Conservation (phyloP, 352 stramenopile species). For the Pythium sukuiense region DNA sequence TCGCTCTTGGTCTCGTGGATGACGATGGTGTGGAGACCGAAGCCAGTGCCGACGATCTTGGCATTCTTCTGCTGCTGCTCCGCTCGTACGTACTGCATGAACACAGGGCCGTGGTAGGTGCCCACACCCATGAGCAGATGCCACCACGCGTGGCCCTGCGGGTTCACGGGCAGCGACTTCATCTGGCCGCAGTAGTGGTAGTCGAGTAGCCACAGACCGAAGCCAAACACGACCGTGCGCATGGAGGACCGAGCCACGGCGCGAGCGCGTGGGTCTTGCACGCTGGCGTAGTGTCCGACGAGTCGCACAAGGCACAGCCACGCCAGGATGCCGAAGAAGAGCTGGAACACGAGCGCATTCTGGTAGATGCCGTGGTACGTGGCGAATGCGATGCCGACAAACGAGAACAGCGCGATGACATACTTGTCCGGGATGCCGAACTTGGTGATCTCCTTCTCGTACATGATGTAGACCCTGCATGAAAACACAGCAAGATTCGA, state of each 20-base stretch:
- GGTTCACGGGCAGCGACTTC: conserved; percentile 61
- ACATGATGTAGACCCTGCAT: conserved; percentile 78
- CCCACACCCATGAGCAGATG: conserved; percentile 83
- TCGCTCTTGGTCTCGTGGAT: conserved; percentile 32
- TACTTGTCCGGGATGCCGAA: conserved; percentile 42
- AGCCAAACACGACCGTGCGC: conserved; percentile 57
- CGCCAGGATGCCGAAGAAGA: conserved; percentile 69
- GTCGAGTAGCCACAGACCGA: conserved; percentile 75
- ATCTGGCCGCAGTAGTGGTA: conserved; percentile 76
- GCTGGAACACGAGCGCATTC: conserved; percentile 76
- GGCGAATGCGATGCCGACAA: conserved; percentile 63
- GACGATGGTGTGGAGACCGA: conserved; percentile 72
- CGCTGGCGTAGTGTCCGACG: conserved; percentile 58
- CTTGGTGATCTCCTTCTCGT: conserved; percentile 67
- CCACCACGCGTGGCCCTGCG: conserved; percentile 84
- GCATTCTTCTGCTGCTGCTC: conserved; percentile 71
- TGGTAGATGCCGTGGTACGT: conserved; percentile 74
- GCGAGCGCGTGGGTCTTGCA: conserved; percentile 51
- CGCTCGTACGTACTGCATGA: conserved; percentile 87
- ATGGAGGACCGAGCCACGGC: conserved; percentile 67
- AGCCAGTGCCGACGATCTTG: conserved; percentile 44
- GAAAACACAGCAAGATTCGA: neutral
- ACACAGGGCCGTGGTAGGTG: conserved; percentile 76
- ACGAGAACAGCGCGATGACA: conserved; percentile 50
- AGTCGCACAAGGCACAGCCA: conserved; percentile 52